Evolutionary conservation across 257 asterid species (phyloP).

Genomic region (Solanum habrochaites): DNA sequence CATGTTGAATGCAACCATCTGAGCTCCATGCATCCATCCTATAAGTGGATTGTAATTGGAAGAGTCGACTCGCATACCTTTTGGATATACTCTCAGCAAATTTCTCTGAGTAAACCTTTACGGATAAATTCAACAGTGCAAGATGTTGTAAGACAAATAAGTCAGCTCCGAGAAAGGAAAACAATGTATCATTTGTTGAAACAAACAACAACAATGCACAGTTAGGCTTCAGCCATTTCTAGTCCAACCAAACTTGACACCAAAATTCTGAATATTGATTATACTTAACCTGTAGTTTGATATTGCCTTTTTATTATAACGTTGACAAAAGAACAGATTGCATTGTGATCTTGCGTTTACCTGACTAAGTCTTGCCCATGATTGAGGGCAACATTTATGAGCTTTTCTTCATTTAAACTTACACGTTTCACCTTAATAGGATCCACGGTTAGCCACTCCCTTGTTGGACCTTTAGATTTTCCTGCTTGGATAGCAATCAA

Average conservation of each 20-base stretch:
- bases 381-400: slow-evolving; percentile 44
- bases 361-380: slow-evolving; percentile 61
- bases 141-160: background rate
- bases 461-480: slow-evolving; percentile 53
- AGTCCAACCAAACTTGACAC: background rate
- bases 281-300: background rate
- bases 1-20: slow-evolving; percentile 84
- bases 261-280: background rate
- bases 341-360: slow-evolving; percentile 3
- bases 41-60: slow-evolving; percentile 67
- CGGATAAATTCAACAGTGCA: background rate
- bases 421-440: slow-evolving; percentile 47
- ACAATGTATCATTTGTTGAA: background rate
- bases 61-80: slow-evolving; percentile 58
- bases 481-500: slow-evolving; percentile 54
- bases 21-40: slow-evolving; percentile 81
- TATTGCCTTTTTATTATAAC: background rate
- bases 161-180: background rate
- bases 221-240: background rate
- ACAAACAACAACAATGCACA: background rate
- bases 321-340: background rate
- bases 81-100: slow-evolving; percentile 77
- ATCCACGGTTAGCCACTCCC: slow-evolving; percentile 39
- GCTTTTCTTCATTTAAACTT: slow-evolving; percentile 77
- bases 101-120: slow-evolving; percentile 63